phyloP scores from a whole-genome alignment of 768 basidiomycete genomes.

The Amanita muscaria region DNA sequence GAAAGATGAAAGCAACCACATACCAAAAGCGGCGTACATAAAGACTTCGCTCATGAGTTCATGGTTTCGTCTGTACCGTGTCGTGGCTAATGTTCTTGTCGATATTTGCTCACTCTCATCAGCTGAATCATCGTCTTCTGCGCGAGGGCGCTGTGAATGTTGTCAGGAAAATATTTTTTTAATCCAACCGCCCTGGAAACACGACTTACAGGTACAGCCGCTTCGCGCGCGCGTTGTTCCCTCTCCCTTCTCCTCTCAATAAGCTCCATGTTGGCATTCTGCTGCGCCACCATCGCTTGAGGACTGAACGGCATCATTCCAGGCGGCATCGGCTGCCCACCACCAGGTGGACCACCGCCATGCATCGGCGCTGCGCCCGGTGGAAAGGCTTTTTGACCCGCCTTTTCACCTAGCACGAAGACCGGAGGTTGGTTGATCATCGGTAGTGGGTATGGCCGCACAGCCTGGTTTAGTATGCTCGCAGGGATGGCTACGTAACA shows the following conservation, averaged over 20 bases:
- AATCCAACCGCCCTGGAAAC: too few species aligned
- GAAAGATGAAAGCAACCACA: conserved; percentile 4
- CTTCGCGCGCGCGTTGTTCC: conserved; percentile 37
- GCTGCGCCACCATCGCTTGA: conserved; percentile 65
- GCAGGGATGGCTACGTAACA: conserved; percentile 42
- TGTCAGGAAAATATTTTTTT: not conserved
- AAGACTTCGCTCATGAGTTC: conserved; percentile 83
- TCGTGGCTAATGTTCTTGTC: conserved; percentile 59
- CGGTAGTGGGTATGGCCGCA: conserved; percentile 66
- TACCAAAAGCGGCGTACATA: conserved; percentile 60
- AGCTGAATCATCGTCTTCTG: conserved; percentile 59
- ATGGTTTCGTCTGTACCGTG: conserved; percentile 72
- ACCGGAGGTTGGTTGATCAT: conserved; percentile 56
- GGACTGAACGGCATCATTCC: conserved; percentile 30
- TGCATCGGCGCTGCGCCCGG: conserved; percentile 25
- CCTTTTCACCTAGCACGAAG: conserved; percentile 64
- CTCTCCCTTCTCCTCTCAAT: conserved; percentile 58
- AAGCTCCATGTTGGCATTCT: conserved; percentile 64
- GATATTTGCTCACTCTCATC: conserved; percentile 71
- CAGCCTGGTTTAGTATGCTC: conserved; percentile 47
- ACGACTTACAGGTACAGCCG: conserved; percentile 13
- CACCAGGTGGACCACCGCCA: conserved; percentile 15
- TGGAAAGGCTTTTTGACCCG: conserved; percentile 56
- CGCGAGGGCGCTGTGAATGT: conserved; percentile 22
- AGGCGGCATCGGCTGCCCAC: conserved; percentile 20